Conservation (phyloP, 2,329 filamentous ascomycete genomes). For the Arthrobotrys iridis region DNA sequence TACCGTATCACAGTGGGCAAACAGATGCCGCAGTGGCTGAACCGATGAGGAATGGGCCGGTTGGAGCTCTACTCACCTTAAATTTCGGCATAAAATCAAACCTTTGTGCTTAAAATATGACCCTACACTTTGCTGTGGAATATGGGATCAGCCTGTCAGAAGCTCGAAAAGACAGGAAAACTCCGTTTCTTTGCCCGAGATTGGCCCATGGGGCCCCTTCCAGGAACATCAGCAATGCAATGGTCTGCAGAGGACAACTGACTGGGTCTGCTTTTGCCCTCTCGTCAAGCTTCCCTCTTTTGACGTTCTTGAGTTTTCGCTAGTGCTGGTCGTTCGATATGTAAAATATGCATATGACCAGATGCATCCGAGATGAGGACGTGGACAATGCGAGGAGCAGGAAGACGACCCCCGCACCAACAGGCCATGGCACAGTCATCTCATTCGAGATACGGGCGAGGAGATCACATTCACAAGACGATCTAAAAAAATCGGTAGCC, state of each 20-base stretch:
- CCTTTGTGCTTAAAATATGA: slow-evolving; percentile 33
- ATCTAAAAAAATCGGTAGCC: slow-evolving; percentile 48
- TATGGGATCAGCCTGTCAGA: slow-evolving; percentile 53
- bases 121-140: slow-evolving; percentile 6
- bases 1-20: slow-evolving; percentile 39
- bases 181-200: slow-evolving; percentile 47
- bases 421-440: slow-evolving; percentile 32
- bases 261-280: slow-evolving; percentile 30
- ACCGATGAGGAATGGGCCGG: slow-evolving; percentile 41
- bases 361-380: slow-evolving; percentile 32
- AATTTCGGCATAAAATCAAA: slow-evolving; percentile 48
- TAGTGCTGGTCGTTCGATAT: slow-evolving; percentile 19
- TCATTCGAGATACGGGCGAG: slow-evolving; percentile 38
- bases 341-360: slow-evolving; percentile 53
- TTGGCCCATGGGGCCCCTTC: slow-evolving; percentile 23
- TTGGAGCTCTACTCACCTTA: slow-evolving; percentile 40
- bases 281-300: slow-evolving; percentile 54
- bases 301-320: slow-evolving; percentile 20
- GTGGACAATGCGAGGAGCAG: slow-evolving; percentile 1
- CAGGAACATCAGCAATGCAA: slow-evolving; percentile 46
- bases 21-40: slow-evolving; percentile 51
- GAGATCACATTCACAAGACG: slow-evolving; percentile 53
- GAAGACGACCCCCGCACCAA: slow-evolving; percentile 47
- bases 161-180: slow-evolving; percentile 47
- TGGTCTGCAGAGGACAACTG: slow-evolving; percentile 15